Conservation (phyloP, 2,329 filamentous ascomycete species). For the Lachnellula subtilissima region DNA sequence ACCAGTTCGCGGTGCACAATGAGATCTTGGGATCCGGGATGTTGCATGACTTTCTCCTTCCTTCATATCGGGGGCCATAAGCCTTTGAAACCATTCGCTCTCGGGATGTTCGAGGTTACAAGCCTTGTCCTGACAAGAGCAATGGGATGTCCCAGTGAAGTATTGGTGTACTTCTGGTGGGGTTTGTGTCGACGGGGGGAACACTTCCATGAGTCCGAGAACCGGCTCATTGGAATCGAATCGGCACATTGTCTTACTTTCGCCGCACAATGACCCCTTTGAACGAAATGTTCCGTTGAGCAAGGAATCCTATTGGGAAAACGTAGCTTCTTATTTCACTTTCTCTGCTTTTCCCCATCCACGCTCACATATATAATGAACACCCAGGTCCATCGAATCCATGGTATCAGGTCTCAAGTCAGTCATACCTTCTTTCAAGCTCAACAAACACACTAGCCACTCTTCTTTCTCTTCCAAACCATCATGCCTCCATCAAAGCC, state of each 20-base stretch:
- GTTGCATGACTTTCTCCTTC: slow-evolving; percentile 10
- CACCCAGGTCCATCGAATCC: slow-evolving; percentile 20
- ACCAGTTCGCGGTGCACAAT: slow-evolving; percentile 11
- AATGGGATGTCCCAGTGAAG: neutral
- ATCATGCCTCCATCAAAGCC: slow-evolving; percentile 43
- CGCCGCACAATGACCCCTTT: neutral
- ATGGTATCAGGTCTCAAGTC: slow-evolving; percentile 5
- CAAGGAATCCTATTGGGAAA: slow-evolving; percentile 2
- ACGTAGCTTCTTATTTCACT: slow-evolving; percentile 3
- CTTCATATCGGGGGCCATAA: neutral
- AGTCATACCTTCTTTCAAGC: neutral
- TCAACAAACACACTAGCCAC: neutral
- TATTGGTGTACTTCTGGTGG: neutral
- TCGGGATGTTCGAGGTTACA: neutral
- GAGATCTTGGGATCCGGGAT: slow-evolving; percentile 20
- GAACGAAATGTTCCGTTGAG: neutral
- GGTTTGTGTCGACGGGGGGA: neutral
- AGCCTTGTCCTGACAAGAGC: neutral
- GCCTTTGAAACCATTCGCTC: neutral
- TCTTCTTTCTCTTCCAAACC: neutral
- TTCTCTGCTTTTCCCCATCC: slow-evolving; percentile 6
- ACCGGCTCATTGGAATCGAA: slow-evolving; percentile 3
- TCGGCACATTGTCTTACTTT: neutral
- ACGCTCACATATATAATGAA: slow-evolving; percentile 19
- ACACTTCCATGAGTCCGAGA: neutral